Conservation (phyloP, 805 yeast genomes). For the Saccharomyces cerevisiae region DNA sequence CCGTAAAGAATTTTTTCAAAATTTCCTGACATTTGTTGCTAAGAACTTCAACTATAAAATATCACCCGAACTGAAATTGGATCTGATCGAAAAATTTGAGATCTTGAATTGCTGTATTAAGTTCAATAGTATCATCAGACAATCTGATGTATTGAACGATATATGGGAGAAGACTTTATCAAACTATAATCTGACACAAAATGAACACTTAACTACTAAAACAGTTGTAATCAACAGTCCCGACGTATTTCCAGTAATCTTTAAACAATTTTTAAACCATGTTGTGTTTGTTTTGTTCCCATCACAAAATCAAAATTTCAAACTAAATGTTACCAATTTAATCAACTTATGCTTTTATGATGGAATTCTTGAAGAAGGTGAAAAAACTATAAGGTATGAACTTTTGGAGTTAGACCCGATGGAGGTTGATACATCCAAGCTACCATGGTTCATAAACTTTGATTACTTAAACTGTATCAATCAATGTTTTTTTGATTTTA, state of each 20-base stretch:
- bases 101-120: constrained; percentile 41
- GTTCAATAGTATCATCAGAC: constrained; percentile 19
- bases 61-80: constrained; percentile 33
- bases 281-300: constrained; percentile 3
- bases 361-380: constrained; percentile 34
- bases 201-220: constrained; percentile 11
- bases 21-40: constrained; percentile 39
- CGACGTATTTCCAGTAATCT: constrained; percentile 19
- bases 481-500: constrained; percentile 31
- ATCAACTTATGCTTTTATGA: constrained; percentile 23
- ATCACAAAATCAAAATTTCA: constrained; percentile 8
- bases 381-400: constrained; percentile 30
- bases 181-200: not conserved
- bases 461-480: constrained; percentile 35
- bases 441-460: constrained; percentile 44
- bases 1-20: constrained; percentile 39
- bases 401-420: constrained; percentile 28
- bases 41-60: constrained; percentile 37
- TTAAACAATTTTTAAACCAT: constrained; percentile 19
- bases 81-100: constrained; percentile 35
- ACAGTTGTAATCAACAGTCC: constrained; percentile 22
- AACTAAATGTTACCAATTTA: constrained; percentile 16
- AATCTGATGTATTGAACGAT: constrained; percentile 4
- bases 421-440: constrained; percentile 19
- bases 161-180: constrained; percentile 10